phyloP scores from a whole-genome alignment of 352 stramenopile species.

The Phytophthora vignae region DNA sequence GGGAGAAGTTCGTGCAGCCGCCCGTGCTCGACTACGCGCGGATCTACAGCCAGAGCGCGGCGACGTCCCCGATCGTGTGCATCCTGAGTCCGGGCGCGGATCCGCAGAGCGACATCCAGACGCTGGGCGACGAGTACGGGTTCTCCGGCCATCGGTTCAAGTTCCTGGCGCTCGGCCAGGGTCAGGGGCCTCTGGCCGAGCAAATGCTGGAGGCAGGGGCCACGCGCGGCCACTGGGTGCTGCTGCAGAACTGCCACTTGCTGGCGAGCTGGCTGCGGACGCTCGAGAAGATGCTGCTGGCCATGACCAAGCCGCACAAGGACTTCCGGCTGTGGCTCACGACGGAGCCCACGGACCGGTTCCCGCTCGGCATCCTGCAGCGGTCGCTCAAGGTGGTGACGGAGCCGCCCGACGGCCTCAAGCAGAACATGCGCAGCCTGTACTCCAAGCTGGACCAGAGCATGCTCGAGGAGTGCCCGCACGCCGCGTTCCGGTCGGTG shows the following conservation, averaged over 20 bases:
- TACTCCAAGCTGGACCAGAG: constrained; percentile 92
- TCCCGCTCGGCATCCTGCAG: constrained; percentile 96
- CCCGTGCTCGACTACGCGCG: constrained; percentile 94
- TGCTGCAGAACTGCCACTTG: constrained; percentile 97
- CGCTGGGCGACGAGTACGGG: constrained; percentile 91
- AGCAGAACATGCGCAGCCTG: constrained; percentile 96
- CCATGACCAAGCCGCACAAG: constrained; percentile 93
- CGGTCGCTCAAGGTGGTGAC: constrained; percentile 96
- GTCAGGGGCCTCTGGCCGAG: constrained; percentile 94
- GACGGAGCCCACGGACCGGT: constrained; percentile 95
- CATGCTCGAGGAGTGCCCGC: constrained; percentile 94
- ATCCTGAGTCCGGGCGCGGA: constrained; percentile 95
- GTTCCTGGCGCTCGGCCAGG: constrained; percentile 95
- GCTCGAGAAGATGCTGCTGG: constrained; percentile 93
- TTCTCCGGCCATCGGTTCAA: constrained; percentile 93
- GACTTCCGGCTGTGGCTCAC: constrained; percentile 97
- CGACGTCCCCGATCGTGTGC: constrained; percentile 93
- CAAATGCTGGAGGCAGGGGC: constrained; percentile 94
- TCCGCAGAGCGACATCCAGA: constrained; percentile 95
- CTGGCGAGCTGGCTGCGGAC: constrained; percentile 93
- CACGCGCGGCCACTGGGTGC: constrained; percentile 88
- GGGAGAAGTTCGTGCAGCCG: constrained; percentile 95
- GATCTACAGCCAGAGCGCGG: constrained; percentile 92
- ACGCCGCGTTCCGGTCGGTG: constrained; percentile 92
- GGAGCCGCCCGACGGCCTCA: constrained; percentile 95